Base-by-base conservation (phyloP, 2,329 filamentous ascomycete species). In the Fusarium lyarnte region DNA sequence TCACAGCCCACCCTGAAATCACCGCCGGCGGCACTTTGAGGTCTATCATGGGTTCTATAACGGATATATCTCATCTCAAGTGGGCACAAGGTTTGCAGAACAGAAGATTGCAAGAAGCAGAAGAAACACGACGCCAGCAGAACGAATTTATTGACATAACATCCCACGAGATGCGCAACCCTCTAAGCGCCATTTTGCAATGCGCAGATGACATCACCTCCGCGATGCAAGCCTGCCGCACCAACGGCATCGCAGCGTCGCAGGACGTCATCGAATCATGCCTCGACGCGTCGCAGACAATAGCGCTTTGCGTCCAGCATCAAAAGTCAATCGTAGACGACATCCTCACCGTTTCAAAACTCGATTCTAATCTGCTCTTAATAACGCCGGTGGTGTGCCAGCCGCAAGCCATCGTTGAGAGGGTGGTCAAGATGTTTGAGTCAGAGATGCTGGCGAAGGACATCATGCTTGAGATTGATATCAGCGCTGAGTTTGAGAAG, bases 281-380 rank as follows among this genome's bases (percentile, higher is more conserved):
- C 59, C 86, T 92, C 31, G 91, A 94, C 64, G 91, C 91, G 9
- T 91, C 92, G 3, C 90, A 94, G 73, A 94, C 91, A 0, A 94
- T 95, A 69, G 87, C 90, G 17, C 85, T 92, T 11, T 94, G 93
- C 70, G 90, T 92, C 1, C 90, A 93, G 73, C 92, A 95, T 79
- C 93, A 95, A 77, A 94, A 93, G 80, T 84, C 90, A 4, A 93
- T 93, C 33, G 90, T 93, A 8, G 90, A 93, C 74, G 91, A 93
- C 73, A 89, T 93, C 21, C 81, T 93, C 23, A 93, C 90, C 5
- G 85, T 93, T 59, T 92, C 90, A 4, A 93, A 94, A 76, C 86
- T 95, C 23, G 92, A 95, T 75, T 92, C 91, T 2, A 90, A 91
- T 23, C 87, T 94, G 78, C 83, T 94, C 8, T 85, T 91, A 5